Conservation (phyloP, 768 basidiomycete species). For the Hemileccinum impolitum region DNA sequence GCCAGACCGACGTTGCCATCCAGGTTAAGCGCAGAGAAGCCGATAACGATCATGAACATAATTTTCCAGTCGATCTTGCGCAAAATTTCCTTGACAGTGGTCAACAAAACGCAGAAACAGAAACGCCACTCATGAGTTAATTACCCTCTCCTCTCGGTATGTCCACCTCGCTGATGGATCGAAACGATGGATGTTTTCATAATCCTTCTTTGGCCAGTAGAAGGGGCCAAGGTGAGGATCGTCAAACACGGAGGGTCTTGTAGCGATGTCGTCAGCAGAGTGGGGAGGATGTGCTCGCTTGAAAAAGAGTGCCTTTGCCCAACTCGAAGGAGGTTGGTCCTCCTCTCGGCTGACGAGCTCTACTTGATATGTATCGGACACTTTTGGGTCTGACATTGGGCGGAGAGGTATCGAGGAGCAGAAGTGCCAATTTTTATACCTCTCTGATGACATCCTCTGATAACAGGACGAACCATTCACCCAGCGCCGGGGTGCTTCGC, state of each 20-base stretch:
- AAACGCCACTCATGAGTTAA: background rate
- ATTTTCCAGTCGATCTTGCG: slow-evolving; percentile 62
- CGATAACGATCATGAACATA: slow-evolving; percentile 53
- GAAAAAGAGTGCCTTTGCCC: too few species aligned
- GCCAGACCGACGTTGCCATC: slow-evolving; percentile 57
- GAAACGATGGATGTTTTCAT: slow-evolving; percentile 57
- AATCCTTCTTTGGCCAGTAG: slow-evolving; percentile 45
- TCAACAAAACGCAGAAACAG: background rate
- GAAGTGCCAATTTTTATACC: too few species aligned
- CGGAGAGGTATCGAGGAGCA: too few species aligned
- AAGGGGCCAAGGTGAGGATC: slow-evolving; percentile 43
- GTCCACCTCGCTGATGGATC: slow-evolving; percentile 60
- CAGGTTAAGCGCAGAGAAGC: slow-evolving; percentile 55
- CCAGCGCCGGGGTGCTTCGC: too few species aligned
- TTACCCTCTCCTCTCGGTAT: slow-evolving; percentile 48
- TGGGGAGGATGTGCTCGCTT: too few species aligned
- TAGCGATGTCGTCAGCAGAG: slow-evolving; percentile 38
- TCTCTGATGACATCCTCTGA: too few species aligned
- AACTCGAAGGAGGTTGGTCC: too few species aligned
- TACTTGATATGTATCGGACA: too few species aligned
- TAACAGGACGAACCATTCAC: too few species aligned
- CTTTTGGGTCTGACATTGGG: too few species aligned
- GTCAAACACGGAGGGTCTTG: slow-evolving; percentile 52
- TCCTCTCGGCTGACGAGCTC: too few species aligned
- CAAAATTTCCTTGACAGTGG: slow-evolving; percentile 37